phyloP scores from a whole-genome alignment of 768 basidiomycete species.

The Gymnopilus junonius region DNA sequence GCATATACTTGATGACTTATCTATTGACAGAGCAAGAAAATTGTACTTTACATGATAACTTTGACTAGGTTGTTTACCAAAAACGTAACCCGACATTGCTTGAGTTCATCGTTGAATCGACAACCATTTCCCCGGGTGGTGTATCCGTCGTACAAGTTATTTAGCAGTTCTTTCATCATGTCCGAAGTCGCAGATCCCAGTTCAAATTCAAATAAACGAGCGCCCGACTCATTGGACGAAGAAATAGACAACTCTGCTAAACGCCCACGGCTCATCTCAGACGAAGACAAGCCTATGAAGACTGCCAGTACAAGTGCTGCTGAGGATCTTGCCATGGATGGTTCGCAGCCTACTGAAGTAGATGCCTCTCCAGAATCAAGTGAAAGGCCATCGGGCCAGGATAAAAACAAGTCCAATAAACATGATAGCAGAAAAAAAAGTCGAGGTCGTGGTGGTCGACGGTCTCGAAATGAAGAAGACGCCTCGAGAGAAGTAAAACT shows the following conservation, averaged over 20 bases:
- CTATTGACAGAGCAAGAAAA: not conserved
- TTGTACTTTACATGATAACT: not conserved
- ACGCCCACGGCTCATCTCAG: conserved; percentile 5
- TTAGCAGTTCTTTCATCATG: not conserved
- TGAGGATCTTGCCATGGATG: not conserved
- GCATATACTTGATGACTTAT: not conserved
- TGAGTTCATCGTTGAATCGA: not conserved
- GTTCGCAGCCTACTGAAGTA: not conserved
- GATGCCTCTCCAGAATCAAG: not conserved
- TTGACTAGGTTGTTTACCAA: not conserved
- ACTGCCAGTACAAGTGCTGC: not conserved
- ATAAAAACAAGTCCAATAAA: not conserved
- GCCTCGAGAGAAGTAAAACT: conserved; percentile 1
- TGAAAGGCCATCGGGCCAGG: not conserved
- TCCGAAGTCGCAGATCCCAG: not conserved
- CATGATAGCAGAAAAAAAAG: conserved; percentile 2
- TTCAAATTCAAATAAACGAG: conserved; percentile 2
- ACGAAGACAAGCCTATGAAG: not conserved
- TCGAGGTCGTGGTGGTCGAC: conserved; percentile 37
- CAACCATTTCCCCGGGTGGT: not conserved
- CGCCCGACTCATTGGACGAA: not conserved
- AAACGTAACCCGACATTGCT: not conserved
- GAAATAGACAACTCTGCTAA: not conserved
- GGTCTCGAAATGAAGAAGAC: conserved; percentile 42
- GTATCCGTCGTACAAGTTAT: not conserved